Evolutionary conservation across 1,284 basidiomycete genomes (phyloP), one percentile per base, ranked within the genome.

Genomic region (Mycena citricolor): DNA sequence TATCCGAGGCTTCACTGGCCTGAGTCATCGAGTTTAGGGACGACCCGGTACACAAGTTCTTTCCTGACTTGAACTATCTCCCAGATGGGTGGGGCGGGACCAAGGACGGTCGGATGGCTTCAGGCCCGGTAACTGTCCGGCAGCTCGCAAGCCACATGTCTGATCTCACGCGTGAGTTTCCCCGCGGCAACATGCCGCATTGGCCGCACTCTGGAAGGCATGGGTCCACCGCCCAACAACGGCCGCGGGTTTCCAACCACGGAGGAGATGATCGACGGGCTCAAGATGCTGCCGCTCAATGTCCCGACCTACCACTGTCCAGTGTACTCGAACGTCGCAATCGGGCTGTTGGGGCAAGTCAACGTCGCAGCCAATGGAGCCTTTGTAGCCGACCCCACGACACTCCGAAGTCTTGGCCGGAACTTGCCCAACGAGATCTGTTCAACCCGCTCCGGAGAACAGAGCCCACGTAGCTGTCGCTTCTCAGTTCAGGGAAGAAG

Each of bases 321-420:
- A 0, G 59, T 70, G 17, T 78, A 78, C 49, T 77, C 74, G 13
- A 78, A 77, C 44, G 69, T 69, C 1, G 76, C 72, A 2, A 67
- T 67, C 22, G 59, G 58, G 7, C 22, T 74, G 4, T 57, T 76
- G 4, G 72, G 73, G 5, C 58, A 69, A 10, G 62, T 67, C 3
- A 67, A 70, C 36, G 64, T 76, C 11, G 67, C 63, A 8, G 73
- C 73, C 3, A 73, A 74, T 39, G 55, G 52, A 14, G 45, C 52
- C 7, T 56, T 54, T 2, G 58, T 57, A n/a, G 52, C 57, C n/a
- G n/a, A 7, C 39, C 44, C 12, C 32, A 34, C 4, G 43, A 34
- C 26, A 8, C n/a, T n/a, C 51, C 51, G 6, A 8, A 23, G 20
- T 47, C 48, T 12, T 60, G 59, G 32, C 64, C 71, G 2, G 68